A percentile compares a stretch with the other conserved stretches of the same genome.
Evolutionary conservation across 2,329 filamentous ascomycete species (phyloP).

Genomic region (Rutstroemia sp.): DNA sequence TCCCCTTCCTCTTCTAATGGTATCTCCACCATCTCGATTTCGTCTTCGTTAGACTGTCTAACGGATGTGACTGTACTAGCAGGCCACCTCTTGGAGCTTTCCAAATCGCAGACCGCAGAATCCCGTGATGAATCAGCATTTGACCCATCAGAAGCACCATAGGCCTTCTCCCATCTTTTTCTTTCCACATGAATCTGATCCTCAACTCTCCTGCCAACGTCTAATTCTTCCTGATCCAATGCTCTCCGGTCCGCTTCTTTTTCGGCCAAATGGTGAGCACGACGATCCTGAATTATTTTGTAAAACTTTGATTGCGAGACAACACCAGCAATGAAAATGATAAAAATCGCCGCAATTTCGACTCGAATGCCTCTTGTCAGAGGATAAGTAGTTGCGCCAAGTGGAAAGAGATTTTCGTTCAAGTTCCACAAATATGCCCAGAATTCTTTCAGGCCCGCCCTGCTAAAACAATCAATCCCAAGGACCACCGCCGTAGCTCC

Average conservation of each 20-base stretch:
- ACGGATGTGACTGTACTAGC: conserved; percentile 20
- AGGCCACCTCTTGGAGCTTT: conserved; percentile 38
- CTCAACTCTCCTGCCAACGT: conserved; percentile 60
- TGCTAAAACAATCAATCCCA: conserved; percentile 84
- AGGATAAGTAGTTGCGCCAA: conserved; percentile 71
- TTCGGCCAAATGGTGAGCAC: conserved; percentile 45
- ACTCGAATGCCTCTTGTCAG: conserved; percentile 80
- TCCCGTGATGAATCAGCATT: conserved; percentile 16
- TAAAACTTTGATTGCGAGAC: conserved; percentile 82
- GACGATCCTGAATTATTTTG: conserved; percentile 65
- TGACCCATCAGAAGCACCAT: conserved; percentile 51
- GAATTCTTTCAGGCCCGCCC: conserved; percentile 90
- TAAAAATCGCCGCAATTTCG: conserved; percentile 70
- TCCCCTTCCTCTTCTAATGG: background rate
- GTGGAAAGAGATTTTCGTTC: conserved; percentile 73
- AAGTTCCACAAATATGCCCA: conserved; percentile 89
- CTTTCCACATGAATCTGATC: conserved; percentile 54
- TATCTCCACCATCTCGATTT: conserved; percentile 48
- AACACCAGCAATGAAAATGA: conserved; percentile 68
- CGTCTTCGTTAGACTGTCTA: conserved; percentile 36
- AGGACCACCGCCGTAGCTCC: conserved; percentile 74
- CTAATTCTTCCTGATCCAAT: conserved; percentile 59
- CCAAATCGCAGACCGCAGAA: conserved; percentile 33
- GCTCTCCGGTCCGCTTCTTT: conserved; percentile 44
- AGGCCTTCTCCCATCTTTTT: conserved; percentile 68